These are phyloP conservation scores for Amanita fuliginea DNA, from an alignment of 768 basidiomycete species.

Conservation along the genomic window DNA sequence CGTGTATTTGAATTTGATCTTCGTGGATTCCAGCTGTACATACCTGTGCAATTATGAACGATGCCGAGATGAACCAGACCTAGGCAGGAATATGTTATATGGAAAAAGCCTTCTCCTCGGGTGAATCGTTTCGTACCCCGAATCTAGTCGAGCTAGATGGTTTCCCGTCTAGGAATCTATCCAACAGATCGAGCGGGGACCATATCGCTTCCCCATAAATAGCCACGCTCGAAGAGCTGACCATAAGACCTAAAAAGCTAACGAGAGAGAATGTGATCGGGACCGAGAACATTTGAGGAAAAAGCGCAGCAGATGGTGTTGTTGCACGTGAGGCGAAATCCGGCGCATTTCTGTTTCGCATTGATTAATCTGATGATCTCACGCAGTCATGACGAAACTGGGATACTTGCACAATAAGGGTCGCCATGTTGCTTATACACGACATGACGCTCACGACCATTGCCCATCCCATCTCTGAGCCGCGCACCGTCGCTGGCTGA, in stretches of 20 bases:
- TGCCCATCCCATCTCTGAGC: slow-evolving; percentile 62
- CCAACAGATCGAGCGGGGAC: slow-evolving; percentile 66
- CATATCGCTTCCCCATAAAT: slow-evolving; percentile 74
- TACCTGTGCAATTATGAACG: slow-evolving; percentile 73
- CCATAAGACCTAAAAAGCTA: slow-evolving; percentile 73
- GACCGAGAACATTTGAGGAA: slow-evolving; percentile 59
- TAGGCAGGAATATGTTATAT: slow-evolving; percentile 11
- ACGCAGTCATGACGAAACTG: slow-evolving; percentile 3
- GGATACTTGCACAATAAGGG: slow-evolving; percentile 47
- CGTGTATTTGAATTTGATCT: neutral
- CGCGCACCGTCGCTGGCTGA: slow-evolving; percentile 51
- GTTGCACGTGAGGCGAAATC: slow-evolving; percentile 61
- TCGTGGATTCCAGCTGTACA: neutral
- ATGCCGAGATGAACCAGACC: slow-evolving; percentile 72
- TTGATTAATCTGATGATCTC: neutral
- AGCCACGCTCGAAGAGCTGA: slow-evolving; percentile 64
- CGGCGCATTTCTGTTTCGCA: slow-evolving; percentile 48
- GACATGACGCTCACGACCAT: slow-evolving; percentile 67
- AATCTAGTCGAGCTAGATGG: slow-evolving; percentile 60
- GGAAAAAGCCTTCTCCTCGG: neutral
- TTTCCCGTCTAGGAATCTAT: slow-evolving; percentile 51
- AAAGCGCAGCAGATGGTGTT: slow-evolving; percentile 44
- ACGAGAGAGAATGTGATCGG: slow-evolving; percentile 67
- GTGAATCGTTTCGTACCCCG: slow-evolving; percentile 26
- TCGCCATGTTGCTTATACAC: slow-evolving; percentile 74